Evolutionary conservation across 2,329 filamentous ascomycete species (phyloP).

Genomic region (Sarocladium strictum): DNA sequence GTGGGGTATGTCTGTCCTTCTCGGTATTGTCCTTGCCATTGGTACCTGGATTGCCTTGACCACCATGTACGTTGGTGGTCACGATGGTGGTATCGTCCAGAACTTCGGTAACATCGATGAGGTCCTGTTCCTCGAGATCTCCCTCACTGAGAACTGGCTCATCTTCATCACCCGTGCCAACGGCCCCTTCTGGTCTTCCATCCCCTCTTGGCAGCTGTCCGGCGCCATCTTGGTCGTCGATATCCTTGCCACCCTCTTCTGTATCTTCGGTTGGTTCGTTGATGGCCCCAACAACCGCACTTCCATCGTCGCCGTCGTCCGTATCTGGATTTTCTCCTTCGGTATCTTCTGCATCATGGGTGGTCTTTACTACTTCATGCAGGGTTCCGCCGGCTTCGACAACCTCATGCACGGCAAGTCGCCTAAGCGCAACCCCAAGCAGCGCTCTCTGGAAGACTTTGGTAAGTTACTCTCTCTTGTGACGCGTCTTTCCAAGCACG

Average conservation of each 20-base stretch:
- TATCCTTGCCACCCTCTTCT: constrained; percentile 79
- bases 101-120: constrained; percentile 79
- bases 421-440: constrained; percentile 74
- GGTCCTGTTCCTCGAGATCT: constrained; percentile 84
- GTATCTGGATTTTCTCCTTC: constrained; percentile 88
- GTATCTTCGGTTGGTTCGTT: constrained; percentile 74
- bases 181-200: constrained; percentile 85
- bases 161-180: constrained; percentile 95
- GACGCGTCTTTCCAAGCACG: not conserved
- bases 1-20: constrained; percentile 84
- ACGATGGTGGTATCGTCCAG: constrained; percentile 79
- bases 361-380: constrained; percentile 68
- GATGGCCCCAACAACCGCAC: constrained; percentile 51
- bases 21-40: constrained; percentile 73
- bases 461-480: constrained; percentile 49
- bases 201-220: constrained; percentile 78
- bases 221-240: constrained; percentile 78
- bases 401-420: constrained; percentile 91
- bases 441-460: constrained; percentile 83
- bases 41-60: constrained; percentile 88
- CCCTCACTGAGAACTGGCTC: constrained; percentile 89
- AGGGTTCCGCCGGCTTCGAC: constrained; percentile 76
- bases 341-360: constrained; percentile 83
- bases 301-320: constrained; percentile 76
- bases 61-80: constrained; percentile 66